phyloP scores from a whole-genome alignment of 2,329 filamentous ascomycete species.

The Venturiaceae sp. region DNA sequence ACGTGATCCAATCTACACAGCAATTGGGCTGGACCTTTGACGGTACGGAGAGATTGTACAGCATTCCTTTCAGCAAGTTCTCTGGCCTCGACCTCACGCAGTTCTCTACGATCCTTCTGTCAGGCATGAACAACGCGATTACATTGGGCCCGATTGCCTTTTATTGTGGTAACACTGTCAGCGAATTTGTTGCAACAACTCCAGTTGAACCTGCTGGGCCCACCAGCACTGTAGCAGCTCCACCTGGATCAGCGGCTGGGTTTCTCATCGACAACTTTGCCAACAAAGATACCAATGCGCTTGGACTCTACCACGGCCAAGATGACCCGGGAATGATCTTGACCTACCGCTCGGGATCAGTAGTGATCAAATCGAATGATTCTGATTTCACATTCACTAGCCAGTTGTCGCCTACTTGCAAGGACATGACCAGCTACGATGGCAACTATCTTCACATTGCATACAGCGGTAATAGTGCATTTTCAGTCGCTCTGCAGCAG shows the following conservation, averaged over 20 bases:
- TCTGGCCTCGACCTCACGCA: conserved; percentile 40
- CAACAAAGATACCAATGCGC: conserved; percentile 42
- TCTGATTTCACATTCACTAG: conserved; percentile 54
- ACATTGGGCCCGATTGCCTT: conserved; percentile 48
- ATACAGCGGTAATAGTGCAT: conserved; percentile 52
- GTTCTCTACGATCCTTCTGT: conserved; percentile 43
- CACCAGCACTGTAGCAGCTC: conserved; percentile 40
- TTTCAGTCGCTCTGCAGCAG: conserved; percentile 56
- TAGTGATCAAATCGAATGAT: conserved; percentile 49
- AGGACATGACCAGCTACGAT: conserved; percentile 44
- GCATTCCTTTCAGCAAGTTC: conserved; percentile 46
- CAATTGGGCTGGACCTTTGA: conserved; percentile 52
- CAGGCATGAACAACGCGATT: conserved; percentile 34
- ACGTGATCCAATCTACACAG: conserved; percentile 29
- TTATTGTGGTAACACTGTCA: conserved; percentile 44
- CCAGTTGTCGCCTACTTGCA: conserved; percentile 46
- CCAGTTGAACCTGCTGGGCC: conserved; percentile 24
- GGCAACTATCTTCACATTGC: conserved; percentile 55
- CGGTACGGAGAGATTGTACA: conserved; percentile 50
- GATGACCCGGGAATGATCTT: conserved; percentile 49
- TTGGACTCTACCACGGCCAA: conserved; percentile 57
- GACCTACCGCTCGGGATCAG: conserved; percentile 39
- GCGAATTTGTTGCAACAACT: conserved; percentile 32
- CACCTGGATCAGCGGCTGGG: conserved; percentile 35
- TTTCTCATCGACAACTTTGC: conserved; percentile 54